Conservation (phyloP, 164 flowering plant genomes). For the Houttuynia cordata region DNA sequence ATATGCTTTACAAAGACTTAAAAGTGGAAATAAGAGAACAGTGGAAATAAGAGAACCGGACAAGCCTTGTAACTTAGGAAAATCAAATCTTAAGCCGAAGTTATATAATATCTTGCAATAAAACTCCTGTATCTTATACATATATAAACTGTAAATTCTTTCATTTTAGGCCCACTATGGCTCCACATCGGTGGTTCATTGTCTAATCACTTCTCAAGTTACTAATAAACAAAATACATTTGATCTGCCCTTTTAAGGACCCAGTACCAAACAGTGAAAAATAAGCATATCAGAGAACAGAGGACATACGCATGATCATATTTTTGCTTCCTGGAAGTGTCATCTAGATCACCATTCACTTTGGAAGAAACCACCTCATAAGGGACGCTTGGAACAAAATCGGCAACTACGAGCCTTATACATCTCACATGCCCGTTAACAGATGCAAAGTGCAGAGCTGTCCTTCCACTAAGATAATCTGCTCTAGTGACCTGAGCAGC, state of each 20-base stretch:
- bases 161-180: too few species aligned
- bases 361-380: conserved; percentile 31
- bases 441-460: conserved; percentile 94
- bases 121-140: too few species aligned
- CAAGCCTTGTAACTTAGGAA: too few species aligned
- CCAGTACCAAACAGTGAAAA: neutral
- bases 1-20: too few species aligned
- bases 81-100: too few species aligned
- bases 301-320: conserved; percentile 35
- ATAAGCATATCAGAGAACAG: conserved; percentile 3
- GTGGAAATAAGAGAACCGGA: too few species aligned
- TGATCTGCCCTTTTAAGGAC: neutral
- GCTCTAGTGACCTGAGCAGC: conserved; percentile 25
- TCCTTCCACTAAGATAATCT: conserved; percentile 86
- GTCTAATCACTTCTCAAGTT: too few species aligned
- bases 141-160: too few species aligned
- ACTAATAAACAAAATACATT: too few species aligned
- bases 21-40: too few species aligned
- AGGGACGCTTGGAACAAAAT: conserved; percentile 74
- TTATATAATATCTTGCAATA: too few species aligned
- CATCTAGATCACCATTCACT: conserved; percentile 24
- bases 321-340: conserved; percentile 33
- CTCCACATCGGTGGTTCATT: too few species aligned
- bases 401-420: conserved; percentile 74
- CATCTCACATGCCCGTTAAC: conserved; percentile 90